Base-by-base conservation (phyloP, 179 eudicot genomes). In the Camellia oleifera region DNA sequence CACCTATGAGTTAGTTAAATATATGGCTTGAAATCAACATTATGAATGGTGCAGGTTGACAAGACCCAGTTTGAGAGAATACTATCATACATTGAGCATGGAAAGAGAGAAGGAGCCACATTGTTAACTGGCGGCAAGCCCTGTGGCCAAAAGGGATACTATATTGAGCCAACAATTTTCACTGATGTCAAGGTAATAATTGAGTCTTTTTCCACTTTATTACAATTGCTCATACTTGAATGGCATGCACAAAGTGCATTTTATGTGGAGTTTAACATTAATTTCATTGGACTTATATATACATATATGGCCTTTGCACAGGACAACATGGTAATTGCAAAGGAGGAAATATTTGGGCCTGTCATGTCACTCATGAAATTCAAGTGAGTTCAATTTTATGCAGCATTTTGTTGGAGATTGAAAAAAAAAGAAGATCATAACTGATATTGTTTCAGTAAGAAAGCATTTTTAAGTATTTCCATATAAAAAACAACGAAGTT, bases 111-210 rank as follows among this genome's bases (percentile, higher is more conserved):
- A 62, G 95, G 95, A 44, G 95, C 95, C 26, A 91, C 87, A 46
- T 83, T 91, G 73, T 85, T 90, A 81, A 84, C 89, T 3, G 95
- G 95, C 56, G 95, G 95, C 0, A 91, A 90, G 63, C 85, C 84
- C 79, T 18, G 79, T 20, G 91, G 87, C n/a, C 7, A 82, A 0
- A 84, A 88, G 78, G 95, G 95, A 26, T 91, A 87, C 84, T 91
- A 86, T 57, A 80, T 91, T 56, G 78, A 90, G 87, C 95, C 95
- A 63, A 90, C 92, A 2, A 85, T 91, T 56, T 91, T 91, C 88
- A 84, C 92, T 3, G 82, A 90, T 79, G 95, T 91, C 17, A 81
- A 69, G 85, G 92, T 90, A 88, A 66, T 5, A 32, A 32, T 32
- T 32, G 40, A 1, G 40, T 32, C 3, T 17, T 54, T 45, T 54